Evolutionary conservation across 108 stramenopile species (phyloP).

Genomic region (Nitzschia sp.): DNA sequence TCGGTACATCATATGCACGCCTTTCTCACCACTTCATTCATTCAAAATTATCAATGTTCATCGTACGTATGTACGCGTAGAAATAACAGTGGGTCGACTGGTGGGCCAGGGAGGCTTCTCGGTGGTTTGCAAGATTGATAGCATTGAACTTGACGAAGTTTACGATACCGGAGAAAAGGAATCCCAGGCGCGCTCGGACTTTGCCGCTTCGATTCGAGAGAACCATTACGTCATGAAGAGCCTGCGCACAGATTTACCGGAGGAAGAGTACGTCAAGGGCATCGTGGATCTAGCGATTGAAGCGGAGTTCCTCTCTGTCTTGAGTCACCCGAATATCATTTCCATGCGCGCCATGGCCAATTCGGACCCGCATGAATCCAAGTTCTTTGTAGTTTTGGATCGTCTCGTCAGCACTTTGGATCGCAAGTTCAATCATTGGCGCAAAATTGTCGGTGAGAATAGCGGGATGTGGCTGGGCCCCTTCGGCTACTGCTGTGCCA

Average conservation of each 20-base stretch:
- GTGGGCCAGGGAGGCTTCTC: slow-evolving; percentile 82
- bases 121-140: slow-evolving; percentile 61
- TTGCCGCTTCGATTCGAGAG: slow-evolving; percentile 38
- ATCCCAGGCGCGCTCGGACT: slow-evolving; percentile 43
- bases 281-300: slow-evolving; percentile 87
- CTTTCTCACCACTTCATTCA: too few species aligned
- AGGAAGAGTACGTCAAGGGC: slow-evolving; percentile 84
- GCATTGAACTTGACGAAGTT: slow-evolving; percentile 65
- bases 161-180: slow-evolving; percentile 66
- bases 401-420: slow-evolving; percentile 72
- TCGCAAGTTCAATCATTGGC: slow-evolving; percentile 69
- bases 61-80: too few species aligned
- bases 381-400: slow-evolving; percentile 85
- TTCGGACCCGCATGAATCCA: slow-evolving; percentile 75
- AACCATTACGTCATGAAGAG: slow-evolving; percentile 72
- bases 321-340: slow-evolving; percentile 79
- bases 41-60: too few species aligned
- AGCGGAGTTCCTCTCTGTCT: slow-evolving; percentile 64
- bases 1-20: too few species aligned
- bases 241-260: slow-evolving; percentile 74
- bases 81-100: slow-evolving; percentile 62
- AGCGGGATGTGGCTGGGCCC: slow-evolving; percentile 64
- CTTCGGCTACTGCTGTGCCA: slow-evolving; percentile 81
- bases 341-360: slow-evolving; percentile 76
- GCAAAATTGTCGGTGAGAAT: slow-evolving; percentile 59